Conservation (phyloP, 768 basidiomycete species). For the Boletus rubropictus region DNA sequence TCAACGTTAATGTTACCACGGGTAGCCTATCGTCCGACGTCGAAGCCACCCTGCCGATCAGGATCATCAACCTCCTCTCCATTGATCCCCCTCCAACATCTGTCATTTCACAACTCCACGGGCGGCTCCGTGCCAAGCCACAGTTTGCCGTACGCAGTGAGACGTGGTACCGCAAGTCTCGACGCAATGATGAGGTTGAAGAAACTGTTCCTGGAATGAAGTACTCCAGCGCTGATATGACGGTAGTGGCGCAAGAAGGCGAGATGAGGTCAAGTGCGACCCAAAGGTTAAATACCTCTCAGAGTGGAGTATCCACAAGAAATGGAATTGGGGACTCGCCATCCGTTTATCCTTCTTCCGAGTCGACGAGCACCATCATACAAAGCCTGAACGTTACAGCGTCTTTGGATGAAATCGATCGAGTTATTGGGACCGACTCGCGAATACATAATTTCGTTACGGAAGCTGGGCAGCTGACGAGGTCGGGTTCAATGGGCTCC, state of each 20-base stretch:
- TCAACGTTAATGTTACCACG: slow-evolving; percentile 59
- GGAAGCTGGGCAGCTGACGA: slow-evolving; percentile 12
- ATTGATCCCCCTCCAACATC: slow-evolving; percentile 68
- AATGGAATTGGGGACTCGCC: slow-evolving; percentile 16
- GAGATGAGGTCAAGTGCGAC: slow-evolving; percentile 4
- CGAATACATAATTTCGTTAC: slow-evolving; percentile 25
- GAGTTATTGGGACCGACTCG: slow-evolving; percentile 17
- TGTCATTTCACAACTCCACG: slow-evolving; percentile 20
- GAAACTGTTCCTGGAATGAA: slow-evolving; percentile 33
- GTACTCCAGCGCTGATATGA: slow-evolving; percentile 23
- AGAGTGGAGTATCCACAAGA: neutral
- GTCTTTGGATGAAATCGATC: slow-evolving; percentile 29
- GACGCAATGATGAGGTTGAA: slow-evolving; percentile 11
- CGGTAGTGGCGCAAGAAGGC: slow-evolving; percentile 24
- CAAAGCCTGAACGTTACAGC: slow-evolving; percentile 10
- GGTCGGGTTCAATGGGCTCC: slow-evolving; percentile 14
- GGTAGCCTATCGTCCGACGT: slow-evolving; percentile 59
- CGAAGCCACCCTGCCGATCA: slow-evolving; percentile 65
- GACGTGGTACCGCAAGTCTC: slow-evolving; percentile 29
- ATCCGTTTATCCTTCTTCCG: slow-evolving; percentile 25
- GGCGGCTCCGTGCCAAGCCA: slow-evolving; percentile 20
- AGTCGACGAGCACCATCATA: slow-evolving; percentile 22
- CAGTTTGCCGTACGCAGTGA: slow-evolving; percentile 20
- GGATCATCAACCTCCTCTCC: slow-evolving; percentile 78
- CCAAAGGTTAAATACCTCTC: slow-evolving; percentile 5